Base-by-base conservation (phyloP, 371 early-diverging fungal species). In the Phascolomyces articulosus region DNA sequence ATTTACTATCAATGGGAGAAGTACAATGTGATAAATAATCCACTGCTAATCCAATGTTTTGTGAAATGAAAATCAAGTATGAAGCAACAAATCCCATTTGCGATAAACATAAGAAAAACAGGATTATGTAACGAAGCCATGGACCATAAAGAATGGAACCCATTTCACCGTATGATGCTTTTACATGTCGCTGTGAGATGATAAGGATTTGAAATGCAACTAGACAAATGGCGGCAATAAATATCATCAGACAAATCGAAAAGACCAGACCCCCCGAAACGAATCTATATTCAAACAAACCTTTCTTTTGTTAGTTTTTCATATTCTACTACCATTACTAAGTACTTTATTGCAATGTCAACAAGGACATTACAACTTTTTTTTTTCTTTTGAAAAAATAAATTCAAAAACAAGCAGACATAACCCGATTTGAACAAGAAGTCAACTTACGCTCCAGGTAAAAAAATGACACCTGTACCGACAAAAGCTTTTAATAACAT, bases 11-110 rank as follows among this genome's bases (percentile, higher is more conserved):
- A 40, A 85, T 75, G 47, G 82, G 73, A 15, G 78, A 61, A n/a
- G 69, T 64, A 57, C 92, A 91, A 40, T 88, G 71, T 21, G 90
- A 77, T 9, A 88, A 67, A 15, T 83, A 76, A 65, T 86, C 84
- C 31, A 88, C 73, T 13, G 92, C 77, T 40, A 88, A 84, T 40
- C 87, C 84, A 61, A 90, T 77, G 74, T 92, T 95, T 69, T 91
- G 89, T 2, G 93, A 90, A 16, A 95, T 88, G 67, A 94, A 95
- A 34, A 95, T 91, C 34, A 90, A 78, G 67, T 95, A 95, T 15
- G 94, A 93, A 27, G 91, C 84, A 44, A 90, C 89, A 62, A 93
- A 94, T 7, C 95, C 95, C 61, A 89, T 84, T 75, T 91, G 95
- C 27, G 91, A 87, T 23, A 95, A 40, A 56, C 89, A 89, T 57